A percentile compares a stretch with the other conserved stretches of the same genome.
Conservation (phyloP, 192 early-diverging fungal species). For the Entomortierella chlamydospora region DNA sequence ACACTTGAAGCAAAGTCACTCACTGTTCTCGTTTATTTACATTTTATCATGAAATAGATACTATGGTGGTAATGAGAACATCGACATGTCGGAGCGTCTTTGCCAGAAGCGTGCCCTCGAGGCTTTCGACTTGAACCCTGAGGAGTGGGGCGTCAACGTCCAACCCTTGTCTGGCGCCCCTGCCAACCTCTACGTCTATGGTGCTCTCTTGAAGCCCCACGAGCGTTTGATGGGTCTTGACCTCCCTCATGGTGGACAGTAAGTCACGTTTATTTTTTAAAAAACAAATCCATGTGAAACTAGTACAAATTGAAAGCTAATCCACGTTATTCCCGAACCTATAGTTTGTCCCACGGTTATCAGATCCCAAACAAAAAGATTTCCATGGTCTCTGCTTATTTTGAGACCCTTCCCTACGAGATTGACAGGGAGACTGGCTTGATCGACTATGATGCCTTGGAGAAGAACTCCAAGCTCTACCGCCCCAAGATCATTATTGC, state of each 20-base stretch:
- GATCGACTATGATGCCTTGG: slow-evolving; percentile 94
- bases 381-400: slow-evolving; percentile 93
- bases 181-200: slow-evolving; percentile 98
- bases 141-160: slow-evolving; percentile 98
- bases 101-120: slow-evolving; percentile 98
- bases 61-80: slow-evolving; percentile 99
- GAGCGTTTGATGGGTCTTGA: slow-evolving; percentile 99
- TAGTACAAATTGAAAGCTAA: no score
- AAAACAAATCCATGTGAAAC: no score
- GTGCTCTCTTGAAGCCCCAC: slow-evolving; percentile 94
- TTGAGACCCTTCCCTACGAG: slow-evolving; percentile 97
- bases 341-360: slow-evolving; percentile 96
- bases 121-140: slow-evolving; percentile 83
- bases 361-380: slow-evolving; percentile 98
- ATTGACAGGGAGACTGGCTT: slow-evolving; percentile 89
- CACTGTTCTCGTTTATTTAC: neutral
- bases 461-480: slow-evolving; percentile 83
- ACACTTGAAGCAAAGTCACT: neutral
- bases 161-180: slow-evolving; percentile 96
- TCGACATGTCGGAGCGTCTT: slow-evolving; percentile 92
- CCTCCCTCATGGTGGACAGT: slow-evolving; percentile 98
- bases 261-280: slow-evolving; percentile 36
- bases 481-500: slow-evolving; percentile 97
- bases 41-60: slow-evolving; percentile 64
- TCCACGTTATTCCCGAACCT: no score